Evolutionary conservation across 1,284 basidiomycete species (phyloP).

Genomic region (Termitomyces sp.): DNA sequence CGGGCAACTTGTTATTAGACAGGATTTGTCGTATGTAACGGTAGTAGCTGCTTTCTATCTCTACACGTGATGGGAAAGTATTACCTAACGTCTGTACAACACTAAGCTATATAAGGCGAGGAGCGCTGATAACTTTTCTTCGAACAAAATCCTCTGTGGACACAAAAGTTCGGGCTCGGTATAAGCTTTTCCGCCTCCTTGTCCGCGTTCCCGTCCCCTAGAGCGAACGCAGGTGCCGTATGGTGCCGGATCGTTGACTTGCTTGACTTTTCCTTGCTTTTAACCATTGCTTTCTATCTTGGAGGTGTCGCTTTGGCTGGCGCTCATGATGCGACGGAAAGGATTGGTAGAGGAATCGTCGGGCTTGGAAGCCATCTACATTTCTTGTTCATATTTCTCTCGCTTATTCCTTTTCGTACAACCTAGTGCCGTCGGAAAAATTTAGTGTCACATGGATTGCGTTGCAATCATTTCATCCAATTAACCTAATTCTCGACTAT

Average conservation of each 20-base stretch:
- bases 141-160: conserved; percentile 64
- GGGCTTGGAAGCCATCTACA: conserved; percentile 27
- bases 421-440: neutral
- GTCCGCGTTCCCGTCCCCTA: conserved; percentile 89
- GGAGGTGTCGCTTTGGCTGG: conserved; percentile 56
- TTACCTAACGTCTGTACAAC: conserved; percentile 29
- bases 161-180: conserved; percentile 84
- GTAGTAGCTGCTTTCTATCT: too few species aligned
- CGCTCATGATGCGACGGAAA: conserved; percentile 34
- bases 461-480: neutral
- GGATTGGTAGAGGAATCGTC: conserved; percentile 21
- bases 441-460: neutral
- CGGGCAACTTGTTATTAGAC: too few species aligned
- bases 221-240: conserved; percentile 41
- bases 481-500: neutral
- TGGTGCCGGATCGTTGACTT: conserved; percentile 29
- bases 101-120: conserved; percentile 22
- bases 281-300: conserved; percentile 34
- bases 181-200: conserved; percentile 71
- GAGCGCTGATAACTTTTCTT: conserved; percentile 18
- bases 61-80: conserved; percentile 23
- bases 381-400: neutral
- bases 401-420: neutral
- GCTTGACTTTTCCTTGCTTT: conserved; percentile 32
- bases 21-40: too few species aligned